phyloP scores from a whole-genome alignment of 306 rosid genomes.

The Rosa persica region DNA sequence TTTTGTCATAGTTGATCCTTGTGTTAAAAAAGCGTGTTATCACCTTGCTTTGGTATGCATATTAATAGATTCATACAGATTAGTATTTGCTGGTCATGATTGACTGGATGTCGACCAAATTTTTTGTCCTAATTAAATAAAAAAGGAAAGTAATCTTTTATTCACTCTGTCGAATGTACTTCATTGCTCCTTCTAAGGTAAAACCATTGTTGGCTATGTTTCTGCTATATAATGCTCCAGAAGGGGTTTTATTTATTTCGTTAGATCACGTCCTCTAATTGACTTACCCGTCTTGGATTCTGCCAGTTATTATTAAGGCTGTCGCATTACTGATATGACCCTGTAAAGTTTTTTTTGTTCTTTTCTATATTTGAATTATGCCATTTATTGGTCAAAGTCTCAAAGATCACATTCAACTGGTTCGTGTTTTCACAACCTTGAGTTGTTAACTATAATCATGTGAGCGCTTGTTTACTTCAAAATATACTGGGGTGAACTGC shows the following conservation, averaged over 20 bases:
- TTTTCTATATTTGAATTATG: not conserved
- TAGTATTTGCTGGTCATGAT: conserved; percentile 2
- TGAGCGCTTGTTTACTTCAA: not conserved
- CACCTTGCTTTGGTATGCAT: not conserved
- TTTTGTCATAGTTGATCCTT: conserved; percentile 12
- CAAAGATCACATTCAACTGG: not conserved
- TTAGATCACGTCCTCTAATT: not conserved
- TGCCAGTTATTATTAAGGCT: not conserved
- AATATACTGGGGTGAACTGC: not conserved
- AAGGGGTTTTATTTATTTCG: not conserved
- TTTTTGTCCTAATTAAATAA: not conserved
- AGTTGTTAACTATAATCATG: not conserved
- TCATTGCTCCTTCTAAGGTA: not conserved
- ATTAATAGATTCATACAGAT: not conserved
- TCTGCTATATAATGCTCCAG: not conserved
- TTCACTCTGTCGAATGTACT: not conserved
- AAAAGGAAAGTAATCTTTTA: not conserved
- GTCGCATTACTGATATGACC: not conserved
- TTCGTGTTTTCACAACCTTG: not conserved
- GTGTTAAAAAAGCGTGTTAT: not conserved
- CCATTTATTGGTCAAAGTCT: not conserved
- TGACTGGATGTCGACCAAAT: not conserved
- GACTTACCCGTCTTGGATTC: not conserved
- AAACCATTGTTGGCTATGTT: not conserved
- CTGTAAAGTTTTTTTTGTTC: not conserved